Conservation (phyloP, 2,329 filamentous ascomycete species). For the Colletotrichum higginsianum region DNA sequence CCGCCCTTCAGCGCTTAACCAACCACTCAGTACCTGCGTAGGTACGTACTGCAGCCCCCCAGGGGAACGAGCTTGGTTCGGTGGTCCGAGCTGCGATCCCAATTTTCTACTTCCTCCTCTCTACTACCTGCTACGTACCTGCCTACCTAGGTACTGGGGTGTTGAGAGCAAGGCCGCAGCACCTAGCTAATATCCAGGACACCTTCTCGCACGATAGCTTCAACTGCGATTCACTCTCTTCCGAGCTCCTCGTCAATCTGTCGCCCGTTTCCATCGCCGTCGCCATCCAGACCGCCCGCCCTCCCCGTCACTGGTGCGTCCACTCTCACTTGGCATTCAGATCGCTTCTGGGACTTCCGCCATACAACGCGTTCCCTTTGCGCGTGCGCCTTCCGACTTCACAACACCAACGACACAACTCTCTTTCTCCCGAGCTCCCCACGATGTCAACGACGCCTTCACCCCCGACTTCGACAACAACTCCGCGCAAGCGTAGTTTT, state of each 20-base stretch:
- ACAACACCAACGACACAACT: background rate
- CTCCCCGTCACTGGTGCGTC: no score
- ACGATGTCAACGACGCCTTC: slow-evolving; percentile 26
- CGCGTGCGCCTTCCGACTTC: background rate
- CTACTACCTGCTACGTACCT: no score
- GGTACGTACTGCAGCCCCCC: background rate
- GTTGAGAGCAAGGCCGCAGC: background rate
- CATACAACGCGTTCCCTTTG: background rate
- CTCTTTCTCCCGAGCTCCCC: background rate
- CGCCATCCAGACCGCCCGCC: no score
- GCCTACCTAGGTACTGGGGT: no score
- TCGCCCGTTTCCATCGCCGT: background rate
- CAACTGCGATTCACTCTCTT: background rate
- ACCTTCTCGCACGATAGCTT: slow-evolving; percentile 5
- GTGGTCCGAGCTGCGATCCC: background rate
- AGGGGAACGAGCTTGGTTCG: background rate
- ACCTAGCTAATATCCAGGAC: background rate
- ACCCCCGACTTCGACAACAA: slow-evolving; percentile 15
- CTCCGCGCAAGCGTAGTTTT: slow-evolving; percentile 26
- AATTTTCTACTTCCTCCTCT: background rate
- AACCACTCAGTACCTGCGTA: background rate
- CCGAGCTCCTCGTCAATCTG: background rate
- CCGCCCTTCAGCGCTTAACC: background rate
- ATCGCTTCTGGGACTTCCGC: no score
- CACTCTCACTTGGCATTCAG: background rate